phyloP scores from a whole-genome alignment of 257 asterid species.

The Solanum lycopersicoides region DNA sequence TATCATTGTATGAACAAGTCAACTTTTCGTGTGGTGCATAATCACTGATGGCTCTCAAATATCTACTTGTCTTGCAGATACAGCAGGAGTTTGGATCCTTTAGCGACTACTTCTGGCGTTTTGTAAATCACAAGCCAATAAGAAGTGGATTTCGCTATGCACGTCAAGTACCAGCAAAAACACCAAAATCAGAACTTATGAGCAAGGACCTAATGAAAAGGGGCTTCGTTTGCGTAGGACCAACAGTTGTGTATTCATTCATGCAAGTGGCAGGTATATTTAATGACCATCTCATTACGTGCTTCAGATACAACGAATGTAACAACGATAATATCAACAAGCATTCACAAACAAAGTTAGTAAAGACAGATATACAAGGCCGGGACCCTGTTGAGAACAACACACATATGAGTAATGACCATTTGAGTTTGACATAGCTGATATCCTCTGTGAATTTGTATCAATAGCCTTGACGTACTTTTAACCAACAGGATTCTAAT shows the following conservation, averaged over 20 bases:
- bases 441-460: not conserved
- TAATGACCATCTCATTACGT: conserved; percentile 54
- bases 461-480: not conserved
- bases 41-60: not conserved
- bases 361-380: conserved; percentile 1
- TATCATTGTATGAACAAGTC: not conserved
- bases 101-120: conserved; percentile 64
- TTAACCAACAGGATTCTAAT: not conserved
- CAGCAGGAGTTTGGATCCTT: conserved; percentile 73
- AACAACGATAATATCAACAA: conserved; percentile 6
- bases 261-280: conserved; percentile 76
- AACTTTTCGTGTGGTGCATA: not conserved
- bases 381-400: conserved; percentile 7
- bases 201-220: conserved; percentile 73
- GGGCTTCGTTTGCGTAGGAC: conserved; percentile 70
- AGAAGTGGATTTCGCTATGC: conserved; percentile 36
- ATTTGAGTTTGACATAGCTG: conserved; percentile 1
- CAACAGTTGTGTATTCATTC: conserved; percentile 63
- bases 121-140: conserved; percentile 44
- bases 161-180: conserved; percentile 64
- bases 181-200: conserved; percentile 66
- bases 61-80: conserved; percentile 23
- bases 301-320: conserved; percentile 59
- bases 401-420: conserved; percentile 1
- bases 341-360: conserved; percentile 1